phyloP scores from a whole-genome alignment of 805 yeast species.

The Clavispora santaluciae region DNA sequence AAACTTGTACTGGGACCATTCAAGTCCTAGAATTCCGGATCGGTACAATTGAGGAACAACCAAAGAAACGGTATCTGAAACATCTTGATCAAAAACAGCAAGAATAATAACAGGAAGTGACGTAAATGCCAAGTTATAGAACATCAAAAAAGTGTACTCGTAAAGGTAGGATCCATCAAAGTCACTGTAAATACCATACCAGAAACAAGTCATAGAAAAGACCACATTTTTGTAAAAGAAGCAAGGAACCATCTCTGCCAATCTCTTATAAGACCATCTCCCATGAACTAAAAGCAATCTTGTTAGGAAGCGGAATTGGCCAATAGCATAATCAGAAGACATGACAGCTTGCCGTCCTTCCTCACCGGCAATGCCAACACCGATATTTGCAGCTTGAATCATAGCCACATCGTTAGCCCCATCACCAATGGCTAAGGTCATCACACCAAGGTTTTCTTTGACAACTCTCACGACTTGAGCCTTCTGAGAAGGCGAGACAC shows the following conservation, averaged over 20 bases:
- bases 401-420: constrained; percentile 88
- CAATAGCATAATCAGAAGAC: constrained; percentile 84
- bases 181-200: constrained; percentile 72
- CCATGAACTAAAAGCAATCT: constrained; percentile 73
- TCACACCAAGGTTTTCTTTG: constrained; percentile 67
- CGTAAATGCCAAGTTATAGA: constrained; percentile 78
- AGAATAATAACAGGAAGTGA: constrained; percentile 74
- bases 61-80: constrained; percentile 60
- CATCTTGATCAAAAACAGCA: constrained; percentile 81
- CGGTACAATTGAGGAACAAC: constrained; percentile 72
- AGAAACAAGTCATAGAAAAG: constrained; percentile 67
- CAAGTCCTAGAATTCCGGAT: constrained; percentile 65
- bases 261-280: constrained; percentile 79
- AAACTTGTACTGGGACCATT: constrained; percentile 67
- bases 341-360: constrained; percentile 87
- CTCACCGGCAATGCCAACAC: constrained; percentile 89
- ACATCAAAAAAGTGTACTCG: constrained; percentile 76
- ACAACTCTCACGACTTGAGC: constrained; percentile 79
- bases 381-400: constrained; percentile 86
- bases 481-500: constrained; percentile 86
- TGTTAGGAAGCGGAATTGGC: constrained; percentile 71
- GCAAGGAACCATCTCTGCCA: constrained; percentile 78
- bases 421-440: constrained; percentile 86
- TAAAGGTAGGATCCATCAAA: constrained; percentile 78
- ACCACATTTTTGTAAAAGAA: constrained; percentile 78